phyloP scores from a whole-genome alignment of 495 filamentous ascomycete genomes.

The Talaromyces proteolyticus region DNA sequence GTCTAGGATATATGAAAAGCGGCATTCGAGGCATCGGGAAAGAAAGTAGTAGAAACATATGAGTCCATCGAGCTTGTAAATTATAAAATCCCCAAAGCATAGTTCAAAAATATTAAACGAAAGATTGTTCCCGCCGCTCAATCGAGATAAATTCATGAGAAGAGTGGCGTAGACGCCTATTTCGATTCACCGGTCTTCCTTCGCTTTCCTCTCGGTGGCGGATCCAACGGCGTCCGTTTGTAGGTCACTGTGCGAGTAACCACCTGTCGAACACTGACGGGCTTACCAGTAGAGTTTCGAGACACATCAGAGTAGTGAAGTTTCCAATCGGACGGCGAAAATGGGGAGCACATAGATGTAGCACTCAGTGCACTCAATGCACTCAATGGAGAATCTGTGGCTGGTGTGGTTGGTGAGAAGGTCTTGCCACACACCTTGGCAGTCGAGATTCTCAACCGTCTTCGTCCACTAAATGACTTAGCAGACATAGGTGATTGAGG shows the following conservation, averaged over 20 bases:
- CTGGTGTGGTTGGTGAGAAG: conserved; percentile 16
- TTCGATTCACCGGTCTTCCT: conserved; percentile 14
- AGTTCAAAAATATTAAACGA: neutral
- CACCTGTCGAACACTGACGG: conserved; percentile 42
- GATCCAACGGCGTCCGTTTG: conserved; percentile 33
- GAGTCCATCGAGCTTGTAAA: too few species aligned
- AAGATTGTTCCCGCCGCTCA: too few species aligned
- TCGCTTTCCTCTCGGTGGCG: conserved; percentile 36
- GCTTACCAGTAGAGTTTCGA: conserved; percentile 20
- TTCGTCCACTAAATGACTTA: conserved; percentile 19
- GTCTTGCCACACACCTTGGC: conserved; percentile 6
- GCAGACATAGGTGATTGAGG: conserved; percentile 21
- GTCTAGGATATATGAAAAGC: neutral
- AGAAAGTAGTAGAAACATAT: too few species aligned
- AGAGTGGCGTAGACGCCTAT: neutral
- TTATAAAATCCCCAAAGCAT: too few species aligned
- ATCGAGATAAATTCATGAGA: too few species aligned
- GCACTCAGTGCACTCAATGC: conserved; percentile 22
- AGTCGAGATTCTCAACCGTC: conserved; percentile 37
- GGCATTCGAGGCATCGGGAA: too few species aligned
- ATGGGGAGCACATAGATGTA: conserved; percentile 25
- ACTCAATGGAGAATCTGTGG: conserved; percentile 22
- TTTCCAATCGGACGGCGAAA: conserved; percentile 34
- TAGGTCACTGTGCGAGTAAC: conserved; percentile 45
- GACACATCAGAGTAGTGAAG: conserved; percentile 29